Base-by-base conservation (phyloP, 257 asterid species). In the Cruciata laevipes region DNA sequence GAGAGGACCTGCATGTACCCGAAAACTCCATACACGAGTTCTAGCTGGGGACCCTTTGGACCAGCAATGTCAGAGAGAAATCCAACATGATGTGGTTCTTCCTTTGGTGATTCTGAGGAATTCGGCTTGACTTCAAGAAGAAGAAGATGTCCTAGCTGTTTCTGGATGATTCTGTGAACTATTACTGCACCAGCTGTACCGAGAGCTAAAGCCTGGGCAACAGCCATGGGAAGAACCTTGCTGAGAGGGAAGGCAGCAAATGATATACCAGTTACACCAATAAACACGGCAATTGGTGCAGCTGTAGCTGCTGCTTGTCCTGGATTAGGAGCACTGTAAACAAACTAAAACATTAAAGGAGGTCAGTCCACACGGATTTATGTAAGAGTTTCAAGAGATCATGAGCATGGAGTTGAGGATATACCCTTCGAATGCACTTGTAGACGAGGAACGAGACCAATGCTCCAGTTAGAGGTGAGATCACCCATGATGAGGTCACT, bases 221-320 rank as follows among this genome's bases (percentile, higher is more conserved):
- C 12, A 9, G 97, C 93, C 23, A 86, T 27, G 1, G 74, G 66
- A 42, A 73, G 59, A 61, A 75, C 79, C 69, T 82, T 81, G 87
- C 93, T 80, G 37, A 86, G 96, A 63, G 97, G 98, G 68, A 92
- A 81, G 37, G 96, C 95, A 4, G 95, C 78, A 30, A 84, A 89
- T 25, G 97, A 84, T 23, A 89, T 87, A 21, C 91, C 89, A 0
- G 95, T 74, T 14, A 92, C 89, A 5, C 98, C 98, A 33, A 89
- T 49, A 62, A 92, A 92, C 52, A 92, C 97, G 0, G 95, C 96
- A 35, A 92, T 61, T 42, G 98, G 97, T 71, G 94, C 97, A 10
- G 97, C 87, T 23, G 97, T 86, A 3, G 98, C 98, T 0, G 98
- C 97, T 14, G 97, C 98, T 82, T 81, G 86, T 52, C 98, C 97